A percentile compares a stretch with the other conserved stretches of the same genome.
Conservation (phyloP, 2,329 filamentous ascomycete species). For the Verticillium alfalfae region DNA sequence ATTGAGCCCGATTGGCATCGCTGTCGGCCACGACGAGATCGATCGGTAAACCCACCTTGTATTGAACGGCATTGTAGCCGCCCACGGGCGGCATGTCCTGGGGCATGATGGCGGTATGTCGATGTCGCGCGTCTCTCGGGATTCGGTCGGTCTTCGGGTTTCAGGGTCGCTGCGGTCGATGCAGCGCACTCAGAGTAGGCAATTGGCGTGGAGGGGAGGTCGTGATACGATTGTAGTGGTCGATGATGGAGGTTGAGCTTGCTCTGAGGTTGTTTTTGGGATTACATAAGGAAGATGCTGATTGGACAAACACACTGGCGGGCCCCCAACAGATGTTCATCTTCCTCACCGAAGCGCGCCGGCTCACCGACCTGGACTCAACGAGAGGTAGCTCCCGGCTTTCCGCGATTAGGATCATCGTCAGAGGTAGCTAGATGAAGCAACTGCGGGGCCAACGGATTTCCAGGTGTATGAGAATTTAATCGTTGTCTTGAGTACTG, state of each 20-base stretch:
- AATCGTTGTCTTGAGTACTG: too few relatives aligned
- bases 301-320: neutral
- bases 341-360: constrained; percentile 1
- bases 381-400: too few relatives aligned
- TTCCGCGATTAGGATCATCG: too few relatives aligned
- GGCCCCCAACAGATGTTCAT: neutral
- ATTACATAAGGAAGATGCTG: neutral
- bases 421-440: too few relatives aligned
- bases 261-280: constrained; percentile 7
- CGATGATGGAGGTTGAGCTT: constrained; percentile 6
- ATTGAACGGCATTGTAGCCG: constrained; percentile 95
- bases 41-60: constrained; percentile 62
- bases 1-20: neutral
- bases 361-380: neutral
- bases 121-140: neutral
- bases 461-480: too few relatives aligned
- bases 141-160: constrained; percentile 1
- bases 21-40: neutral
- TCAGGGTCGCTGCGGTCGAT: neutral
- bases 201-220: neutral
- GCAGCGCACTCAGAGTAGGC: constrained; percentile 1
- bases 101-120: constrained; percentile 56
- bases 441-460: too few relatives aligned
- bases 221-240: constrained; percentile 2
- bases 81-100: constrained; percentile 95